Evolutionary conservation across 805 yeast species (phyloP).

Genomic region (Diddensiella transvaalensis): DNA sequence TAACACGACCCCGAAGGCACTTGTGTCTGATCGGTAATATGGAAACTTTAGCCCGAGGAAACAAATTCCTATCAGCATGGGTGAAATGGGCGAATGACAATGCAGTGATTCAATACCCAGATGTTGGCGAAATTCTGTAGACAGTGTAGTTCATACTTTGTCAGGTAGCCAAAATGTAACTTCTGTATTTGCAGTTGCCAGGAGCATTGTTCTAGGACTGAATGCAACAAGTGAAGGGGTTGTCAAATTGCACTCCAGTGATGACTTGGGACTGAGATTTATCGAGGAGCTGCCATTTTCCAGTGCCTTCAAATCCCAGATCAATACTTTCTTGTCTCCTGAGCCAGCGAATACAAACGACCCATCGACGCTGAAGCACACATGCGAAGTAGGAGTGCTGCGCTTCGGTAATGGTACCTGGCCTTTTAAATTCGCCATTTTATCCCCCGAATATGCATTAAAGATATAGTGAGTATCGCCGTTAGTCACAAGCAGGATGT

Average conservation of each 20-base stretch:
- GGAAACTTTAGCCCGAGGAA: constrained; percentile 53
- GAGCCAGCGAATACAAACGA: constrained; percentile 57
- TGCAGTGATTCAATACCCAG: constrained; percentile 67
- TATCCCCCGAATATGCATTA: constrained; percentile 66
- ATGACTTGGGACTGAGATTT: constrained; percentile 22
- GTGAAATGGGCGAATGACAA: constrained; percentile 62
- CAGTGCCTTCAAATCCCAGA: constrained; percentile 45
- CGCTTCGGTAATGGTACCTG: constrained; percentile 44
- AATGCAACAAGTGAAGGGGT: constrained; percentile 51
- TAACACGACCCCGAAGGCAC: constrained; percentile 84
- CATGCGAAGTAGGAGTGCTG: constrained; percentile 45
- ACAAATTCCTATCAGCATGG: constrained; percentile 59
- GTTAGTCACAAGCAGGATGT: constrained; percentile 55
- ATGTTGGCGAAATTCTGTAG: constrained; percentile 33
- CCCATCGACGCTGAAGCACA: constrained; percentile 67
- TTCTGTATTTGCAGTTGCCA: constrained; percentile 63
- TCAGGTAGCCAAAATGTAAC: constrained; percentile 43
- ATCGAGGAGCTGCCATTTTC: constrained; percentile 15
- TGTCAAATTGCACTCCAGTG: constrained; percentile 21
- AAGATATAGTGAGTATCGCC: constrained; percentile 56
- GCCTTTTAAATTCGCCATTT: constrained; percentile 46
- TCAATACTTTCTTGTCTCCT: constrained; percentile 47
- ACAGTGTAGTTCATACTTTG: neutral
- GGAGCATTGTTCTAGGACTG: constrained; percentile 56
- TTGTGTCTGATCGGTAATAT: constrained; percentile 83